Conservation (phyloP, 2,329 filamentous ascomycete genomes). For the Pyricularia grisea region DNA sequence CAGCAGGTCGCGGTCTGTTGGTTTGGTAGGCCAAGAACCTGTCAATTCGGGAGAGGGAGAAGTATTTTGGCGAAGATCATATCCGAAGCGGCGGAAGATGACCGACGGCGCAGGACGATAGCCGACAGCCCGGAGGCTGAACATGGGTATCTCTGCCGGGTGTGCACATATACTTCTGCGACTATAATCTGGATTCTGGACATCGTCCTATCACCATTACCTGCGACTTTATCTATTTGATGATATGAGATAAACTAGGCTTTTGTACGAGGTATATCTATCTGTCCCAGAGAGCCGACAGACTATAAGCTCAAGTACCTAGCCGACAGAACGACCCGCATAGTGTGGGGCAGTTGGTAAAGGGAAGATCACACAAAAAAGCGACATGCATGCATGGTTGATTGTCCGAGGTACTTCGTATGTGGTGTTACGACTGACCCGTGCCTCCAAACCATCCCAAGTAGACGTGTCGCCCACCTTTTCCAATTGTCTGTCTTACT, state of each 20-base stretch:
- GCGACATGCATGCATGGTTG: background rate
- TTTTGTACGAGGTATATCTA: background rate
- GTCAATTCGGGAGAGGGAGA: conserved; percentile 9
- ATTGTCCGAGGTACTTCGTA: too few species aligned
- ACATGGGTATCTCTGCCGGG: background rate
- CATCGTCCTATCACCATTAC: background rate
- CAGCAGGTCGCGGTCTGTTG: background rate
- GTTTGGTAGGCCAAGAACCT: background rate
- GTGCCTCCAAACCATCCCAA: background rate
- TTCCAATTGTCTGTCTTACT: background rate
- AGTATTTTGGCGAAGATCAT: conserved; percentile 12
- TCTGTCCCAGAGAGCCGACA: background rate
- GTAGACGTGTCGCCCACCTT: background rate
- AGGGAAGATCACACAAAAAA: background rate
- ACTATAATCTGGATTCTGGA: background rate
- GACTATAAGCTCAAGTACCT: background rate
- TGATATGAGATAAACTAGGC: background rate
- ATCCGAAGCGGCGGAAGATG: conserved; percentile 22
- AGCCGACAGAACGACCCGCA: background rate
- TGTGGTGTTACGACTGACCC: background rate
- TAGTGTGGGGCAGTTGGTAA: background rate
- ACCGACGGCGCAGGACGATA: background rate
- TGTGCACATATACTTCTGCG: background rate
- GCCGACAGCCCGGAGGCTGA: background rate
- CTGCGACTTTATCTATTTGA: background rate